Evolutionary conservation across 2,329 filamentous ascomycete species (phyloP), one percentile per base, ranked within the genome.

Genomic region (Trichoderma atrobrunneum): DNA sequence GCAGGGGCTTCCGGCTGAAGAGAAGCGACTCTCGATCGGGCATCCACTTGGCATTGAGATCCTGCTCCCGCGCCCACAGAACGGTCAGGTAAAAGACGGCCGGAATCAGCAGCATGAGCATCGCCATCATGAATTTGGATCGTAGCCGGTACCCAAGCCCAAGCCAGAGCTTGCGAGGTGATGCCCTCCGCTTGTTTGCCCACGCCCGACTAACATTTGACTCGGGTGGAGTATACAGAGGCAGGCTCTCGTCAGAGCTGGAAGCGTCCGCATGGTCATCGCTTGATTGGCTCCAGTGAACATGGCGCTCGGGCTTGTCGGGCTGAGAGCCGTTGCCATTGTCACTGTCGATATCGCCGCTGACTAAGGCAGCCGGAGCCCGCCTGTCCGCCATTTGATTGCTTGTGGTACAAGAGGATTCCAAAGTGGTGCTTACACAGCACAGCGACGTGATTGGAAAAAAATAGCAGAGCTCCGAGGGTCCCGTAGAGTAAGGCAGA

Each of bases 1-100:
- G 83, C 32, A 89, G 80, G 6, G 86, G 83, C n/a, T 79, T 81
- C 77, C 87, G 80, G 73, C 82, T 81, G 77, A 89, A 89, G 21
- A 81, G 80, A 30, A 79, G 78, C 39, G 84, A 82, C 26, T 81
- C 83, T 28, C 79, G 76, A 76, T 89, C 87, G 0, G 87, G 87
- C 6, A 80, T 78, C 87, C 87, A 89, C 7, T 82, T 84, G 59
- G 80, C 79, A 28, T 77, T 75, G 60, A 87, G 79, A 16, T 81
- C 80, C 6, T 82, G 81, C 75, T 89, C 85, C 36, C 81, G 78
- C 70, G 78, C 82, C 82, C 83, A 86, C 54, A 85, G 73, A 76
- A 85, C 85, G 72, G 83, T 76, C 73, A 85, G 75, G 59, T 83
- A 79, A 21, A 73, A 65, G 30, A 74, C 72, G 16, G 78, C 30